Base-by-base conservation (phyloP, 352 stramenopile species). In the Phytophthora tentaculata region DNA sequence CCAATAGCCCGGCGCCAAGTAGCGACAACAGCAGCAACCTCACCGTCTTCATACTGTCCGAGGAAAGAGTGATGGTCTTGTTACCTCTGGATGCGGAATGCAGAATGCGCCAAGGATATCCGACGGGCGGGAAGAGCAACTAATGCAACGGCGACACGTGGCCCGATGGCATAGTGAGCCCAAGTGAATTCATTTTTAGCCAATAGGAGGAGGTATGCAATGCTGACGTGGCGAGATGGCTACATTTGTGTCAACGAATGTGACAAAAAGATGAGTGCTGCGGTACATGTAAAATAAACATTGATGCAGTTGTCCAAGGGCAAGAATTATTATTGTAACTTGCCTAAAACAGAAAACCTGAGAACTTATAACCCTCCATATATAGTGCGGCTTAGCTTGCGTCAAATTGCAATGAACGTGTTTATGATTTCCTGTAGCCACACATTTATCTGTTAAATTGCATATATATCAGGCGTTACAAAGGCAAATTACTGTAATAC, bases 1-100 rank as follows among this genome's bases (percentile, higher is more conserved):
- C 58, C 10, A 86, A 45, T 9, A 83, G 67, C 13, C 75, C 69
- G 13, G 77, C 67, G 45, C 64, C 65, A n/a, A 80, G n/a, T n/a
- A 76, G 39, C n/a, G 65, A 43, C 28, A 79, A 53, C 51, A 81
- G 26, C 56, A 81, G 43, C 61, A 74, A 19, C 51, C 37, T 73
- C 22, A 71, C 61, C 5, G 51, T 71, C 62, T 76, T 73, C 67
- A 79, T 76, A 19, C 19, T 67, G 16, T 43, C n/a, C 16, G 45
- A 50, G 22, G 17, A n/a, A 56, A 57, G 70, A 74, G 65, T 74
- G 70, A 67, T 72, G 65, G 61, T 72, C 61, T 64, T 67, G 45
- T 51, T 19, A 54, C 29, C 24, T 55, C 17, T 52, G 19, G 16
- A 61, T 57, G 61, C 71, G 32, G 23, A 73, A 73, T 79, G 57